A percentile compares a stretch with the other conserved stretches of the same genome.
Evolutionary conservation across 352 stramenopile genomes (phyloP).

Genomic region (Pythium diclinum): DNA sequence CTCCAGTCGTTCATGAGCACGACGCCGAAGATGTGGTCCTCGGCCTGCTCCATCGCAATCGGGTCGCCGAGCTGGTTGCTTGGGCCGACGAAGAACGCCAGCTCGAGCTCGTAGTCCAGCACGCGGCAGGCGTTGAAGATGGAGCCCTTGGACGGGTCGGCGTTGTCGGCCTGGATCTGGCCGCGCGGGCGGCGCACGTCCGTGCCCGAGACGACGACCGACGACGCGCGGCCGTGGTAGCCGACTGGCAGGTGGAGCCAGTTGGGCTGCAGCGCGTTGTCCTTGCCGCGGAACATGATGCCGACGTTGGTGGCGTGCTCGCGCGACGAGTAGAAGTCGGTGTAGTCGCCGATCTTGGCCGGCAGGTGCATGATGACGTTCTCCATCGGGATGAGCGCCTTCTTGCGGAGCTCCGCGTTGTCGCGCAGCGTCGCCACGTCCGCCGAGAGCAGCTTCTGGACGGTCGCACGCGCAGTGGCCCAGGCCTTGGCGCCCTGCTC

Average conservation of each 20-base stretch:
- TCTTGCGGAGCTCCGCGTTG: conserved; percentile 66
- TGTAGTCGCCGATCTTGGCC: conserved; percentile 95
- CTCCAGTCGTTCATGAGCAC: conserved; percentile 98
- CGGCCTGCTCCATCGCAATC: conserved; percentile 88
- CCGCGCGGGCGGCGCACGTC: conserved; percentile 84
- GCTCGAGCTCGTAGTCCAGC: conserved; percentile 97
- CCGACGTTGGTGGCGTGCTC: conserved; percentile 96
- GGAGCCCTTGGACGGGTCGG: conserved; percentile 91
- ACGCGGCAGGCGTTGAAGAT: conserved; percentile 86
- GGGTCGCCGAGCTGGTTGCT: conserved; percentile 87
- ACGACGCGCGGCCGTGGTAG: conserved; percentile 95
- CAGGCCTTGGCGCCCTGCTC: conserved; percentile 82
- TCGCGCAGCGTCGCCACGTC: conserved; percentile 73
- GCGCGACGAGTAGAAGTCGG: conserved; percentile 96
- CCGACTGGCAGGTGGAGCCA: conserved; percentile 97
- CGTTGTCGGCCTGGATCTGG: conserved; percentile 90
- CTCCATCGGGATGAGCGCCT: conserved; percentile 76
- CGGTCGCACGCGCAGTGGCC: conserved; percentile 76
- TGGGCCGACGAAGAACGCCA: conserved; percentile 93
- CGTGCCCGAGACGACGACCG: conserved; percentile 87
- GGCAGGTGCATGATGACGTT: conserved; percentile 90
- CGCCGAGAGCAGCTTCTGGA: conserved; percentile 86
- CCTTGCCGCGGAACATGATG: conserved; percentile 91
- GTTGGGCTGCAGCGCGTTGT: conserved; percentile 97
- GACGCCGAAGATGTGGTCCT: conserved; percentile 96